These are phyloP conservation scores for Podospora australis DNA, from an alignment of 495 filamentous ascomycete species.

Conservation along the genomic window DNA sequence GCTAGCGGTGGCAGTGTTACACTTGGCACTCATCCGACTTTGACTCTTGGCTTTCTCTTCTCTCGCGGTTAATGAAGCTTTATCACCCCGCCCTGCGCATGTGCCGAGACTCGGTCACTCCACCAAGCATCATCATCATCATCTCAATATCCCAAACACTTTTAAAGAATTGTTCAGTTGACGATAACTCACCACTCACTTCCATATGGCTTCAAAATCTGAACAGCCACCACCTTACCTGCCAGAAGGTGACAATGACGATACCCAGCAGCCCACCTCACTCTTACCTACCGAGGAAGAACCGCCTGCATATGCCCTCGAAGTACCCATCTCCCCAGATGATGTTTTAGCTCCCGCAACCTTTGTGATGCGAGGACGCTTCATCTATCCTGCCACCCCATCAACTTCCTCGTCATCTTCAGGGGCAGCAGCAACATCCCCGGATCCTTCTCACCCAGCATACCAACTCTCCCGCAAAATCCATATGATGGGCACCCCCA, in stretches of 20 bases:
- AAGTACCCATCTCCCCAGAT: slow-evolving; percentile 8
- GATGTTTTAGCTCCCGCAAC: slow-evolving; percentile 24
- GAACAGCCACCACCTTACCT: neutral
- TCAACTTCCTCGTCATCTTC: slow-evolving; percentile 15
- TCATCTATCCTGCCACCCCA: slow-evolving; percentile 14
- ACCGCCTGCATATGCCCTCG: neutral
- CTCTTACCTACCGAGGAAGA: neutral
- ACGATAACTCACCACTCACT: neutral
- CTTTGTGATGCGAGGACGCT: slow-evolving; percentile 21
- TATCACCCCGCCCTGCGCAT: too few species aligned
- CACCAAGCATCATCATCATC: too few species aligned
- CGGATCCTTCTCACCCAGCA: slow-evolving; percentile 15
- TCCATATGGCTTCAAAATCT: neutral
- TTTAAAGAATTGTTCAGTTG: too few species aligned
- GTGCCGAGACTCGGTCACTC: too few species aligned
- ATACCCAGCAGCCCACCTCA: neutral
- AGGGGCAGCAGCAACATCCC: slow-evolving; percentile 12
- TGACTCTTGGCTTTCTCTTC: too few species aligned
- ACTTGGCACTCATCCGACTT: too few species aligned
- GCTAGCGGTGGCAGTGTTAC: too few species aligned
- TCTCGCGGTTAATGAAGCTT: too few species aligned
- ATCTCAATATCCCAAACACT: too few species aligned
- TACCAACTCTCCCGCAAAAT: slow-evolving; percentile 27
- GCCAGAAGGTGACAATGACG: neutral
- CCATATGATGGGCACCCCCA: slow-evolving; percentile 20